Evolutionary conservation across 148 eudicot genomes (phyloP).

Genomic region (Chenopodium suecicum): DNA sequence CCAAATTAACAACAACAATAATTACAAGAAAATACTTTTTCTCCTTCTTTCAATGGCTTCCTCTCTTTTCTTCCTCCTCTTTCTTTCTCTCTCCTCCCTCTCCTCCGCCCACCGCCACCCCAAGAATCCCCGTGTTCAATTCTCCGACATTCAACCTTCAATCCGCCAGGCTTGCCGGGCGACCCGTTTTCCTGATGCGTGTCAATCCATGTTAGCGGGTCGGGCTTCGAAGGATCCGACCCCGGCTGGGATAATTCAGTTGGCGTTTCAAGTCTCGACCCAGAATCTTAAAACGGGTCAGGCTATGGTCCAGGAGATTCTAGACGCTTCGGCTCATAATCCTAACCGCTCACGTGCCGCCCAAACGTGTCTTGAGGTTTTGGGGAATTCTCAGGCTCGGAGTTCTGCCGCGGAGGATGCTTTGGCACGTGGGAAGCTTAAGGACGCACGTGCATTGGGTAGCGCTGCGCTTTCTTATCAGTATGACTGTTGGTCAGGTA

Average conservation of each 20-base stretch:
- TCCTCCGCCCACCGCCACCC: constrained; percentile 33
- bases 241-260: constrained; percentile 41
- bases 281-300: constrained; percentile 42
- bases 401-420: constrained; percentile 27
- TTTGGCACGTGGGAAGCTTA: constrained; percentile 38
- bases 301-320: constrained; percentile 49
- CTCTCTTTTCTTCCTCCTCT: constrained; percentile 27
- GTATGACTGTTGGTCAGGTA: constrained; percentile 81
- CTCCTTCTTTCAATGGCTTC: constrained; percentile 32
- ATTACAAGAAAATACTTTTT: constrained; percentile 16
- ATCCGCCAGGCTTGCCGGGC: constrained; percentile 57
- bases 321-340: constrained; percentile 38
- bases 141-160: not conserved
- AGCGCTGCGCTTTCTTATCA: constrained; percentile 70
- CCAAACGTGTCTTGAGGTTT: constrained; percentile 47
- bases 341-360: constrained; percentile 60
- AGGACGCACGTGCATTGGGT: constrained; percentile 74
- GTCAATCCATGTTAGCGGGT: constrained; percentile 42
- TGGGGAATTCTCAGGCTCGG: constrained; percentile 43
- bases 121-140: constrained; percentile 14
- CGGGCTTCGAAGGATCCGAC: constrained; percentile 19
- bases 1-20: not conserved
- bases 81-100: constrained; percentile 27
- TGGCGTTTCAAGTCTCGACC: constrained; percentile 38
- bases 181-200: constrained; percentile 50